Conservation (phyloP, 495 filamentous ascomycete genomes). For the Neurospora sublineolata region DNA sequence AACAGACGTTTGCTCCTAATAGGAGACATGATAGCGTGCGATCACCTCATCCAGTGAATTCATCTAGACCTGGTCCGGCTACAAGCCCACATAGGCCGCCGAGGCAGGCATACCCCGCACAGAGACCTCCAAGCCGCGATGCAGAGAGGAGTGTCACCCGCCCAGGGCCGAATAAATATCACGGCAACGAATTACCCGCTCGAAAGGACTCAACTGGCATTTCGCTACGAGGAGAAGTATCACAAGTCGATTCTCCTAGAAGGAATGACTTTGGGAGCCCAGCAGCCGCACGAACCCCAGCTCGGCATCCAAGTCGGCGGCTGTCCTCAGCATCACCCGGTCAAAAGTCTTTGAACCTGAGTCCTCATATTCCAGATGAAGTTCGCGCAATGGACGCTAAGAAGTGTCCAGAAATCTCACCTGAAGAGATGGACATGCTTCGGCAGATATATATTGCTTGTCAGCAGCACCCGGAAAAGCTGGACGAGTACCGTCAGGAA, state of each 20-base stretch:
- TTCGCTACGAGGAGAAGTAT: background rate
- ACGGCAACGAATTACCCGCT: background rate
- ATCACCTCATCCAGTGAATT: background rate
- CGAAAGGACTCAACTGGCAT: background rate
- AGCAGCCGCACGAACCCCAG: background rate
- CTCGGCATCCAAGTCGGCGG: background rate
- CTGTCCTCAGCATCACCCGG: background rate
- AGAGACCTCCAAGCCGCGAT: background rate
- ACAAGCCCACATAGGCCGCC: background rate
- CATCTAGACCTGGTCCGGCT: background rate
- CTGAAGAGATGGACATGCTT: background rate
- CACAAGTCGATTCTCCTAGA: background rate
- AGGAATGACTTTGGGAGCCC: background rate
- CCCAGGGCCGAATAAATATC: background rate
- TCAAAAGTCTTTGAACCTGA: background rate
- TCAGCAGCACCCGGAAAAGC: background rate
- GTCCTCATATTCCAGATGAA: background rate
- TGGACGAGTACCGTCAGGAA: background rate
- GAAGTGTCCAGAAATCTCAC: background rate
- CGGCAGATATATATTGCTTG: background rate
- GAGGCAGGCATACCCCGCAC: background rate
- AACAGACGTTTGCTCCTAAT: background rate
- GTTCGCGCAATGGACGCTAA: background rate
- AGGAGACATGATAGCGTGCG: background rate
- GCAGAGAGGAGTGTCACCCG: background rate